Conservation (phyloP, 768 basidiomycete species). For the Lyophyllum atratum region DNA sequence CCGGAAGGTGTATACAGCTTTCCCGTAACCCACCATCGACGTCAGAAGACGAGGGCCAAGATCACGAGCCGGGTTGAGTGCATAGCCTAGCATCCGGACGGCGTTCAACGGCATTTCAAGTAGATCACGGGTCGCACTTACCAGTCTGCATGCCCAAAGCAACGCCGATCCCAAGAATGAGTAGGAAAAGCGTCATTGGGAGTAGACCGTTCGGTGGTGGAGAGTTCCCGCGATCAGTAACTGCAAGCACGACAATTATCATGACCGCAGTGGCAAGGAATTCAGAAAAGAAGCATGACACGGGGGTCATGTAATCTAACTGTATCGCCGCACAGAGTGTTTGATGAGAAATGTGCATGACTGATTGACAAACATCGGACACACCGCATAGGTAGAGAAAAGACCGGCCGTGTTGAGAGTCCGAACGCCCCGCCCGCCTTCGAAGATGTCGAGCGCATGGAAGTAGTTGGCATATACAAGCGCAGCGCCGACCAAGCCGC, state of each 20-base stretch:
- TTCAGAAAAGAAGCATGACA: constrained; percentile 48
- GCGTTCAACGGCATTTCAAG: neutral
- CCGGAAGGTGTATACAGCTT: constrained; percentile 40
- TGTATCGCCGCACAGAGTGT: neutral
- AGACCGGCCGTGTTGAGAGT: constrained; percentile 57
- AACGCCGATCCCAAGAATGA: constrained; percentile 57
- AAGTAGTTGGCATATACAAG: constrained; percentile 68
- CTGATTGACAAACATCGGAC: constrained; percentile 19
- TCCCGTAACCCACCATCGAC: constrained; percentile 72
- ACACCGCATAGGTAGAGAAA: constrained; percentile 63
- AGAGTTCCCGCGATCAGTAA: constrained; percentile 53
- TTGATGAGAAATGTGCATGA: neutral
- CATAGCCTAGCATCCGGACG: constrained; percentile 25
- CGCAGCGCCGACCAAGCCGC: constrained; percentile 60
- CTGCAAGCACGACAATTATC: constrained; percentile 54
- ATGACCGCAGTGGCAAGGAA: constrained; percentile 63
- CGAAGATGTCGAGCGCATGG: constrained; percentile 64
- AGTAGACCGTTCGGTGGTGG: constrained; percentile 52
- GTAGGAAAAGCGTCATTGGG: constrained; percentile 58
- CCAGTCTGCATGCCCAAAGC: constrained; percentile 68
- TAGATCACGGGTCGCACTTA: constrained; percentile 10
- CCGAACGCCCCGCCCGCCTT: constrained; percentile 54
- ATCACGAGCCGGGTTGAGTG: constrained; percentile 39
- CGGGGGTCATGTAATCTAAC: constrained; percentile 35
- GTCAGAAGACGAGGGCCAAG: constrained; percentile 69